Evolutionary conservation across 495 filamentous ascomycete species (phyloP).

Genomic region (Mycothermus thermophilus): DNA sequence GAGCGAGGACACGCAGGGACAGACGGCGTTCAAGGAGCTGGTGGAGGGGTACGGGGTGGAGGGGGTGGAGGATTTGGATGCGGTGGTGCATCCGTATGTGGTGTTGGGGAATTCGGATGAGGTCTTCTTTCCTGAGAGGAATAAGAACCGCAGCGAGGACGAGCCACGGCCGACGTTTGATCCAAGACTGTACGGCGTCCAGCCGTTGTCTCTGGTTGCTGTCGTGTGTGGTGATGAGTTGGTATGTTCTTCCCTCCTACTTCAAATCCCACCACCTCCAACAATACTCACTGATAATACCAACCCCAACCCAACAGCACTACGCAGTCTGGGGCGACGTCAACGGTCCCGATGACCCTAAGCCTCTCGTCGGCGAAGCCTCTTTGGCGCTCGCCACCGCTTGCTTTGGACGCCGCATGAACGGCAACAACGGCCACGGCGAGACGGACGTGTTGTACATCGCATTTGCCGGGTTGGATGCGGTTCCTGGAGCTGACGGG

Average conservation of each 20-base stretch:
- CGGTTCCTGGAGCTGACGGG: constrained; percentile 32
- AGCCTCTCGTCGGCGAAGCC: constrained; percentile 41
- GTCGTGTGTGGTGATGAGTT: constrained; percentile 46
- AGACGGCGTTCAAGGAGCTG: constrained; percentile 41
- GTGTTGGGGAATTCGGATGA: constrained; percentile 54
- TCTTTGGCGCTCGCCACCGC: constrained; percentile 42
- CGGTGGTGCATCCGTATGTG: constrained; percentile 49
- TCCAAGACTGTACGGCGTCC: constrained; percentile 36
- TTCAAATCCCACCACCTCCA: no score
- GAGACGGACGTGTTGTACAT: constrained; percentile 41
- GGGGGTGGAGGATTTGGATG: constrained; percentile 43
- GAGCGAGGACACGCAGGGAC: constrained; percentile 36
- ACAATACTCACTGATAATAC: no score
- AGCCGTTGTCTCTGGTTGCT: constrained; percentile 49
- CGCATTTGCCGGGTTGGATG: constrained; percentile 36
- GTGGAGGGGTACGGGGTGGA: constrained; percentile 28
- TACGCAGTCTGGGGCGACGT: constrained; percentile 58
- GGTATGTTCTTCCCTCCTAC: constrained; percentile 18
- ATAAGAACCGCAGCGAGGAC: constrained; percentile 29
- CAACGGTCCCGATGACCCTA: constrained; percentile 39
- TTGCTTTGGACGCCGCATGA: constrained; percentile 38
- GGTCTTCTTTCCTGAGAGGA: constrained; percentile 21
- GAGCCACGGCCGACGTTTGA: no score
- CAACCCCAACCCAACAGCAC: constrained; percentile 21
- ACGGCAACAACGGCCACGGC: constrained; percentile 38